These are phyloP conservation scores for Vicia sativa DNA, from an alignment of 306 rosid genomes.

Conservation along the genomic window DNA sequence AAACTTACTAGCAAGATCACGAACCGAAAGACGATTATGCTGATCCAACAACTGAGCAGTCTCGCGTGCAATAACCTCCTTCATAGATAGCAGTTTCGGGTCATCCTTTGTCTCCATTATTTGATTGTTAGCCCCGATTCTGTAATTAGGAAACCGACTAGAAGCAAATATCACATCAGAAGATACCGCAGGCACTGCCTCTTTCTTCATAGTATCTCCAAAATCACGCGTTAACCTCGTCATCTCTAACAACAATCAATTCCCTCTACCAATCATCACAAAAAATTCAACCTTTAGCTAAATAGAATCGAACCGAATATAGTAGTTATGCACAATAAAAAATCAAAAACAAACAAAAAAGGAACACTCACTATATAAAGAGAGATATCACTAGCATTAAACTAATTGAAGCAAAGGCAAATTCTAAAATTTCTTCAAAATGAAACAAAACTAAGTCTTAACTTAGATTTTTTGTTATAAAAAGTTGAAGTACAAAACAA, in stretches of 20 bases:
- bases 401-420: slow-evolving; percentile 38
- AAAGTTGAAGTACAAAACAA: slow-evolving; percentile 26
- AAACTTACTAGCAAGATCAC: slow-evolving; percentile 89
- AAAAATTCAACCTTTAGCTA: slow-evolving; percentile 33
- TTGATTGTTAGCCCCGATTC: slow-evolving; percentile 87
- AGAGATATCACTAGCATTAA: slow-evolving; percentile 27
- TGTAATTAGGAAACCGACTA: slow-evolving; percentile 84
- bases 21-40: slow-evolving; percentile 96
- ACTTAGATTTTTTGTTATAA: not conserved
- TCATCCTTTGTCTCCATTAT: slow-evolving; percentile 76
- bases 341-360: not conserved
- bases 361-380: not conserved
- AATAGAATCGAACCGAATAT: slow-evolving; percentile 8
- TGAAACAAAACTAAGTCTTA: slow-evolving; percentile 38
- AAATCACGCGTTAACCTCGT: slow-evolving; percentile 82
- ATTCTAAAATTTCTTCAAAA: not conserved
- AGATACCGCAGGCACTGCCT: slow-evolving; percentile 75
- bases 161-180: slow-evolving; percentile 83
- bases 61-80: slow-evolving; percentile 93
- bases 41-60: slow-evolving; percentile 86
- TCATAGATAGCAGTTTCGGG: slow-evolving; percentile 75
- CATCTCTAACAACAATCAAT: slow-evolving; percentile 49
- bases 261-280: slow-evolving; percentile 55
- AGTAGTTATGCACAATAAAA: not conserved
- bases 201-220: slow-evolving; percentile 77